Evolutionary conservation across 345 rosid genomes (phyloP), one percentile per base, ranked within the genome.

Genomic region (Syzygium oleosum): DNA sequence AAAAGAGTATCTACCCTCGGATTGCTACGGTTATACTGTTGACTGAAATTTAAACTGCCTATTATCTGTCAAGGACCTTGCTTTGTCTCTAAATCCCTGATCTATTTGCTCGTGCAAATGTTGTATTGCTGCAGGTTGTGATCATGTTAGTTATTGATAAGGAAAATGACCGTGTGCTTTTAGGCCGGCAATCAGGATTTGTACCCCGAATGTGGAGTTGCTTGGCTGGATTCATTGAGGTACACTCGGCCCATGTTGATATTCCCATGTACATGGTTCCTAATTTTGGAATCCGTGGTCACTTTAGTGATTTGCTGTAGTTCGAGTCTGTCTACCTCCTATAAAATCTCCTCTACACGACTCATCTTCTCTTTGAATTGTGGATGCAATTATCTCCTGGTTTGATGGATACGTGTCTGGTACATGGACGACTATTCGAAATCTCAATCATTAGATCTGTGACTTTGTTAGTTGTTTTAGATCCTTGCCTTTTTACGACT

Each of bases 141-240:
- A 96, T 97, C 88, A 96, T 97, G 99, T 92, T 96, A 89, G 99
- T 96, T 84, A 94, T 97, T 87, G 99, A 97, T 87, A 91, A 88
- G 91, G 97, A 96, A 90, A 96, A 97, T 88, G 99, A 95, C 23
- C 89, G 97, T 27, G 98, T 90, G 53, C 98, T 97, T 88, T 89
- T 97, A 88, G 92, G 98, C 91, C 94, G 95, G 83, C 99, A 95
- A 49, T 92, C 98, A 25, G 94, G 99, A 91, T 94, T 54, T 90
- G 98, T 95, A 43, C 99, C 99, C 27, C 92, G 99, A 85, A 94
- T 97, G 98, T 97, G 99, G 99, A 97, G 98, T 91, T 97, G 99
- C 92, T 91, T 95, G 91, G 96, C 98, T 77, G 99, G 99, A 84
- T 97, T 97, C 90, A 91, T 96, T 88, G 99, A 97, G 98, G 99